Base-by-base conservation (phyloP, 352 stramenopile genomes). In the Phytophthora europaea region DNA sequence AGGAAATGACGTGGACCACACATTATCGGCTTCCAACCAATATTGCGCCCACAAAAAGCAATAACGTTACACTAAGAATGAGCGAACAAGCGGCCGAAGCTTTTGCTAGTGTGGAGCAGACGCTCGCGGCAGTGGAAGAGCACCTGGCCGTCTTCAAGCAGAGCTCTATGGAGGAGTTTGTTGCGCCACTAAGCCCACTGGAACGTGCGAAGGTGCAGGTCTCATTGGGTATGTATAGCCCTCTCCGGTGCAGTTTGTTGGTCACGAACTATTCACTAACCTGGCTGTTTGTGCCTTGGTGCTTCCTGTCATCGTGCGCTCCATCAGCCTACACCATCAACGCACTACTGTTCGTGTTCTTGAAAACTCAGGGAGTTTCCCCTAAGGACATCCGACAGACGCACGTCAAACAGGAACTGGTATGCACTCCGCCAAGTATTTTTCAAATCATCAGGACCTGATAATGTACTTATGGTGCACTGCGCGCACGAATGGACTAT, bases 341-440 rank as follows among this genome's bases (percentile, higher is more conserved):
- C 63, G 89, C 89, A 52, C 76, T 97, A 56, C 78, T 97, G 52
- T 97, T 95, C 45, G 86, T 97, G 61, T 93, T 94, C 58, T 65
- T 97, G 31, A 97, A 97, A 77, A 92, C 88, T 6, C 90, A 97
- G 75, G 90, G 89, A 20, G 87, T 95, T 48, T 94, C 90, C 34
- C 67, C 84, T n/a, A 95, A 96, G 80, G 90, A 97, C 73, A 92
- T 94, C 61, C 85, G 90, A 5, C 89, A 96, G 75, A 95, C 88
- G n/a, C 89, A 97, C 68, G 89, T 97, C 23, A 97, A 97, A 76
- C 88, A 96, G 70, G 90, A 97, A 59, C 80, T 97, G 73, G 85
- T 93, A 71, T 48, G 67, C 26, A 22, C 10, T 13, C 13, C 23
- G 20, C 9, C 45, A 23, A 51, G n/a, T 13, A 51, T 23, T 22